phyloP scores from a whole-genome alignment of 805 yeast species.

The Saccharomycopsis javanensis region DNA sequence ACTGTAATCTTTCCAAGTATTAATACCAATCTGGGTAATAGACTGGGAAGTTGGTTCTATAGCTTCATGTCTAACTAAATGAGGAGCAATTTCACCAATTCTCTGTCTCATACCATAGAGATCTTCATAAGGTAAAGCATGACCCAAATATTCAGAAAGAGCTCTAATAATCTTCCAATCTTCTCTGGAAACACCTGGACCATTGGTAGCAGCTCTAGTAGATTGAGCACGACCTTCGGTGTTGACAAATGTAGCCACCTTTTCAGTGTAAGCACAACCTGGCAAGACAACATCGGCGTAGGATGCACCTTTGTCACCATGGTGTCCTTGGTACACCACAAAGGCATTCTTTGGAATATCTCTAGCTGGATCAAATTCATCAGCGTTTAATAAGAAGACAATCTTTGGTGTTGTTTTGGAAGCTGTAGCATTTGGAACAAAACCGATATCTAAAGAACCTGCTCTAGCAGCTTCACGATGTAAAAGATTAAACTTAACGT shows the following conservation, averaged over 20 bases:
- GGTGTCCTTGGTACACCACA: constrained; percentile 86
- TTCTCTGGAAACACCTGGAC: constrained; percentile 85
- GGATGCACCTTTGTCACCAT: constrained; percentile 84
- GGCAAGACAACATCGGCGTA: constrained; percentile 82
- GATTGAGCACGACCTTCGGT: constrained; percentile 85
- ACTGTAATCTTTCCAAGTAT: constrained; percentile 29
- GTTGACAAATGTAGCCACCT: constrained; percentile 73
- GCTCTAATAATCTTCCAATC: constrained; percentile 88
- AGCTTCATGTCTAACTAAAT: constrained; percentile 63
- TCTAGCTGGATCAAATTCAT: constrained; percentile 50
- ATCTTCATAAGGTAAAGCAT: constrained; percentile 69
- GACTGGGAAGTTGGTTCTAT: constrained; percentile 58
- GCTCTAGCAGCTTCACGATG: constrained; percentile 85
- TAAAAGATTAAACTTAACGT: constrained; percentile 62
- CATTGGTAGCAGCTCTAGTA: constrained; percentile 78
- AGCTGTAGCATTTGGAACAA: constrained; percentile 34
- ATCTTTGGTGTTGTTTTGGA: constrained; percentile 55
- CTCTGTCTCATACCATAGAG: constrained; percentile 56
- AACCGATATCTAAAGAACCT: constrained; percentile 81
- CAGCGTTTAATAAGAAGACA: constrained; percentile 76
- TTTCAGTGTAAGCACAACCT: constrained; percentile 83
- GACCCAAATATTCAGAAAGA: constrained; percentile 63
- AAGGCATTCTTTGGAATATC: constrained; percentile 78
- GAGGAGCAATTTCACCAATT: constrained; percentile 71
- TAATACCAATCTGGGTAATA: constrained; percentile 48